phyloP scores from a whole-genome alignment of 257 asterid species.

The Rauvolfia tetraphylla region DNA sequence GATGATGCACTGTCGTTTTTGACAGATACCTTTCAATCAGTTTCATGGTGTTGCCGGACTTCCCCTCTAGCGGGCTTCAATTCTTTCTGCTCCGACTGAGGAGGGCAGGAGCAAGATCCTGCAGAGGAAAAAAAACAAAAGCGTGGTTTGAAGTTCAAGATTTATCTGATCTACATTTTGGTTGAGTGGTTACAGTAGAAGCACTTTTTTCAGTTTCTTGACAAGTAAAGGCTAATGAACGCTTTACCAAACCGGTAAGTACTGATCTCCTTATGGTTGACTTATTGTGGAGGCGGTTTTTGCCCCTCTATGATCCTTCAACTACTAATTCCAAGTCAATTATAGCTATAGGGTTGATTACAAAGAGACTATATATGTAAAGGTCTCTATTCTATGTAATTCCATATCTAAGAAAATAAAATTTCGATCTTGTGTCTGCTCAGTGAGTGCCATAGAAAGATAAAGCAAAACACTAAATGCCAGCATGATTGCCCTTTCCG shows the following conservation, averaged over 20 bases:
- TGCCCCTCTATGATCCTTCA: background rate
- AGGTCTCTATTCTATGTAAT: too few relatives aligned
- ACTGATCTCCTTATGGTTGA: background rate
- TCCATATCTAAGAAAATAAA: background rate
- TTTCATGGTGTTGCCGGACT: background rate
- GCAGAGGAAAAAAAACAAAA: too few relatives aligned
- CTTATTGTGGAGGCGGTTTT: too few relatives aligned
- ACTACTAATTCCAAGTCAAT: background rate
- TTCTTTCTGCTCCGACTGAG: background rate
- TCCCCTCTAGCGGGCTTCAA: background rate
- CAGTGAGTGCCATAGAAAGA: background rate
- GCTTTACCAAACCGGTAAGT: background rate
- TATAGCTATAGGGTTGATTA: background rate
- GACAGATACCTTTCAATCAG: background rate
- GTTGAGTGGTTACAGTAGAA: background rate
- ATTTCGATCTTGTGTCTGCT: background rate
- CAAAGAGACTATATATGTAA: too few relatives aligned
- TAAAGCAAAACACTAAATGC: slow-evolving; percentile 13
- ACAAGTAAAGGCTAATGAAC: too few relatives aligned
- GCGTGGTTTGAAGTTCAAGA: background rate
- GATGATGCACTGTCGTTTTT: background rate
- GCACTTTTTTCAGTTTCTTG: background rate
- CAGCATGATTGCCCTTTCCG: slow-evolving; percentile 10
- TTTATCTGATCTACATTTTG: background rate
- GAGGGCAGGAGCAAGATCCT: background rate